These are phyloP conservation scores for Amesomyces nigricolor DNA, from an alignment of 2,329 filamentous ascomycete genomes.

Conservation along the genomic window DNA sequence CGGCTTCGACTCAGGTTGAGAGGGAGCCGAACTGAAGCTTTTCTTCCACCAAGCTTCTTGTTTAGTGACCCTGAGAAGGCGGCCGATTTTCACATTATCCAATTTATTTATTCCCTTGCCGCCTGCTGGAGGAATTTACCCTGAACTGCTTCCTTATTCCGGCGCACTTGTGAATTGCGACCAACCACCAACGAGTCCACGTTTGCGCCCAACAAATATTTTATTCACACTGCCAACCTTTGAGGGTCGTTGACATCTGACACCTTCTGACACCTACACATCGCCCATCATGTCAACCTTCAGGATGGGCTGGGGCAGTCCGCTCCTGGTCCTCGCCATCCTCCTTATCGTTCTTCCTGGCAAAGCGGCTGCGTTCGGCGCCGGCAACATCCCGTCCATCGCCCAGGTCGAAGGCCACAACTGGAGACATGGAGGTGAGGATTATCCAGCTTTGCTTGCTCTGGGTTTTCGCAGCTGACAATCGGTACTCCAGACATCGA, in stretches of 20 bases:
- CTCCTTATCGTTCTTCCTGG: constrained; percentile 53
- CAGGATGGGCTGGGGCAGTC: constrained; percentile 42
- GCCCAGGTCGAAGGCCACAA: constrained; percentile 61
- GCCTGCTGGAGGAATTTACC: neutral
- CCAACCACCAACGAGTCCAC: neutral
- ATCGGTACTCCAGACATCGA: constrained; percentile 59
- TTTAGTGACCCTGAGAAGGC: constrained; percentile 3
- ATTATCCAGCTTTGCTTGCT: neutral
- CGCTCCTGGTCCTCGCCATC: constrained; percentile 49
- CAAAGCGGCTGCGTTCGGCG: constrained; percentile 58
- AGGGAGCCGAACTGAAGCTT: constrained; percentile 10
- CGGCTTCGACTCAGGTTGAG: constrained; percentile 9
- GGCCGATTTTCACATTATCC: neutral
- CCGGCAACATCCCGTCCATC: constrained; percentile 66
- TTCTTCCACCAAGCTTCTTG: neutral
- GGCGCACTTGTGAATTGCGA: neutral
- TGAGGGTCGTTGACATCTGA: neutral
- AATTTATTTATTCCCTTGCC: neutral
- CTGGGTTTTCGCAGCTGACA: neutral
- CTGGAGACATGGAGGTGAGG: constrained; percentile 60
- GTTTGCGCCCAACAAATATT: neutral
- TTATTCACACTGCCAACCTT: too few species aligned
- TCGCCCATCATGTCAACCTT: constrained; percentile 41
- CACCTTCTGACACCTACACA: neutral
- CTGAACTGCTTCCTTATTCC: too few species aligned